Evolutionary conservation across 2,329 filamentous ascomycete genomes (phyloP), one percentile per base, ranked within the genome.

Genomic region (Phialophora tarda): DNA sequence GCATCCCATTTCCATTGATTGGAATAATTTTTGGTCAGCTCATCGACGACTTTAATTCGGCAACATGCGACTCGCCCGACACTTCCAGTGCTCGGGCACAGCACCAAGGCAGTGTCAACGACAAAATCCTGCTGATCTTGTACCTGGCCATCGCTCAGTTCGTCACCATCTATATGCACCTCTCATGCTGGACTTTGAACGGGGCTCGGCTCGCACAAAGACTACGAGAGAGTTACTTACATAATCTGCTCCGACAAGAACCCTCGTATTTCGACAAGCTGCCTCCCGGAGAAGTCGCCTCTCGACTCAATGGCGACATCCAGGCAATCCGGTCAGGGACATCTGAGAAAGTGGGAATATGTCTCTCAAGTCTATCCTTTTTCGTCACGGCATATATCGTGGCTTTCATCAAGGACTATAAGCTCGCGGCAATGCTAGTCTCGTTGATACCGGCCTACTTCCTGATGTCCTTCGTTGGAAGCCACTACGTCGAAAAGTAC

Each of bases 71-170:
- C 26, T 51, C 59, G 2, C 21, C 48, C 14, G 62, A 59, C n/a
- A 57, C 48, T 32, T 28, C 50, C 14, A 41, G 34, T 17, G 28
- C 32, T 41, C 17, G 28, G 12, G 34, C 50, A 21, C 28, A 63
- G n/a, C 65, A 65, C 53, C 79, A 85, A 66, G 69, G 73, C 51
- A 75, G 75, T 38, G 82, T 88, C 69, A 83, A 87, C 74, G 73
- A 78, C 59, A 89, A 88, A 72, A 84, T 91, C 51, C 75, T 90
- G 74, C 72, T 84, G 59, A 80, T 91, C 26, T 83, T 89, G 12
- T 89, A 89, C 74, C 82, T 91, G 41, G 86, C 86, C 23, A 85
- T 89, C 65, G 88, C 83, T 32, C 84, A 86, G 67, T 88, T 91
- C 71, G 80, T 83, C 47, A 78, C 85, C 65, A 89, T 91, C 70